These are phyloP conservation scores for Prunus davidiana DNA, from an alignment of 306 rosid genomes.

Conservation along the genomic window DNA sequence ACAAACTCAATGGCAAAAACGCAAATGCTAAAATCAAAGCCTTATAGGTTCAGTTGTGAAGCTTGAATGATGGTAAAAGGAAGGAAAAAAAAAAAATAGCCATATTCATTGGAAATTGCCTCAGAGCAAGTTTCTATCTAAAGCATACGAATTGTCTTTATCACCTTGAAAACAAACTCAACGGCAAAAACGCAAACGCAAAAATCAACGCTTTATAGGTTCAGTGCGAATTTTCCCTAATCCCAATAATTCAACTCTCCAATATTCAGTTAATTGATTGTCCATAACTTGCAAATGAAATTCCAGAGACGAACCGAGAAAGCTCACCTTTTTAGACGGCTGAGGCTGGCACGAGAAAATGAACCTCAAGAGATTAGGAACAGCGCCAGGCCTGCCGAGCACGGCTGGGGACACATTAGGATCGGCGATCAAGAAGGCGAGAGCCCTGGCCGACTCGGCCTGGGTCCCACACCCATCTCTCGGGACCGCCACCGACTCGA, in stretches of 20 bases:
- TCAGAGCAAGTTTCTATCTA: neutral
- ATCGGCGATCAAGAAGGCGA: conserved; percentile 84
- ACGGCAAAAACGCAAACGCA: neutral
- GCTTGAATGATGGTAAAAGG: neutral
- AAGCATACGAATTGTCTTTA: neutral
- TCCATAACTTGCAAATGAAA: neutral
- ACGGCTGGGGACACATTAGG: conserved; percentile 75
- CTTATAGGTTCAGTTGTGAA: conserved; percentile 3
- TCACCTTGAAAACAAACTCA: neutral
- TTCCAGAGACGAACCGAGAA: neutral
- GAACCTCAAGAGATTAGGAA: conserved; percentile 82
- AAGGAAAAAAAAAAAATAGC: neutral
- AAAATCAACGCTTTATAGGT: neutral
- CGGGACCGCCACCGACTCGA: conserved; percentile 77
- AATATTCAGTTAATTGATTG: conserved; percentile 2
- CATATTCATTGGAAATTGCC: neutral
- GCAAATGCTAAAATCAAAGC: too few relatives aligned
- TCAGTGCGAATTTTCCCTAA: neutral
- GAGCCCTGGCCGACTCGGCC: conserved; percentile 94
- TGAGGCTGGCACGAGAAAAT: conserved; percentile 91
- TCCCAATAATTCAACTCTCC: neutral
- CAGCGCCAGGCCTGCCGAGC: conserved; percentile 76
- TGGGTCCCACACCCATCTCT: conserved; percentile 68
- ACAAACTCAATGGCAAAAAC: too few relatives aligned
- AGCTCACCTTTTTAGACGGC: conserved; percentile 60